Percentiles rank a stretch among this genome's conserved stretches.
phyloP scores from a whole-genome alignment of 441 rosid species.

The Syzygium malaccense region DNA sequence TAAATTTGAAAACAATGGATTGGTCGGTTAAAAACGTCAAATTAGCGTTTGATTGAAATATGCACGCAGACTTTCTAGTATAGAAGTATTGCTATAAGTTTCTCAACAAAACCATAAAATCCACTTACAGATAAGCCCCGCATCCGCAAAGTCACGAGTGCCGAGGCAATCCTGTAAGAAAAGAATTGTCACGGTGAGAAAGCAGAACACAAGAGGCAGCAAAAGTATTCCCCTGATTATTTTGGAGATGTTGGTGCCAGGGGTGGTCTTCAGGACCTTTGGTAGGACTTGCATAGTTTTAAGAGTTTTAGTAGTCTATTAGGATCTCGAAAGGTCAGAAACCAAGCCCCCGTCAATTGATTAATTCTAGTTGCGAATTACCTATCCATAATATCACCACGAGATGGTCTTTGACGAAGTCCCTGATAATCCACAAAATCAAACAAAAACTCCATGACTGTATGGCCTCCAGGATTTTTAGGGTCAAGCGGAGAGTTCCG shows the following conservation, averaged over 20 bases:
- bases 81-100: neutral
- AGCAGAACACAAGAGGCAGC: neutral
- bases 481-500: no score
- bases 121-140: no score
- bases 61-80: neutral
- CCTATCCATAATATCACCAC: neutral
- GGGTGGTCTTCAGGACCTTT: neutral
- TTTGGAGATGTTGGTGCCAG: accelerated
- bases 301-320: no score
- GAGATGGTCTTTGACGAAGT: no score
- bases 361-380: neutral
- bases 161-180: no score
- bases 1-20: neutral
- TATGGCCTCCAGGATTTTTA: neutral
- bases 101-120: neutral
- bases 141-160: no score
- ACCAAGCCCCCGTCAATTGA: accelerated
- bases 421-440: no score
- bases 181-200: neutral
- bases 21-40: neutral
- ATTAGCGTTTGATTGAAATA: neutral
- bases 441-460: accelerated
- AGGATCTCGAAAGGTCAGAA: no score
- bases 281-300: no score
- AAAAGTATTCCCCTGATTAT: neutral